phyloP scores from a whole-genome alignment of 352 stramenopile genomes.

The Phytopythium aichiense region DNA sequence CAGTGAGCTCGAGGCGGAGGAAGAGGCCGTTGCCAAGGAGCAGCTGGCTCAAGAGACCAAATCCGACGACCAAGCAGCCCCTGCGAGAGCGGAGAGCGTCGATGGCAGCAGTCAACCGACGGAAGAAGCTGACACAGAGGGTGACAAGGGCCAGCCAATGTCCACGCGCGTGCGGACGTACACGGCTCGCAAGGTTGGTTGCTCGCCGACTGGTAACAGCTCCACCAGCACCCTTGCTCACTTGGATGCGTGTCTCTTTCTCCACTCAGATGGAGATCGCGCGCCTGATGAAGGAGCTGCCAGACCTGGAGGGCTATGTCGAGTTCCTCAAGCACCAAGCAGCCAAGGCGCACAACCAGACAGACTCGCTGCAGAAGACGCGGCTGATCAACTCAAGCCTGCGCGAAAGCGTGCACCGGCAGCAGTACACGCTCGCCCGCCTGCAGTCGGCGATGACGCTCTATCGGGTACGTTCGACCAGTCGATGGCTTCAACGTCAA shows the following conservation, averaged over 20 bases:
- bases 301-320: constrained; percentile 22
- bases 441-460: constrained; percentile 21
- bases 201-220: neutral
- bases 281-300: constrained; percentile 17
- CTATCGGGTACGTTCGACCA: constrained; percentile 12
- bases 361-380: constrained; percentile 26
- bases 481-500: neutral
- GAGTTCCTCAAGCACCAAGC: constrained; percentile 32
- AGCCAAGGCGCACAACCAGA: constrained; percentile 25
- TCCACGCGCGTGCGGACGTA: constrained; percentile 18
- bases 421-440: constrained; percentile 20
- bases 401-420: constrained; percentile 13
- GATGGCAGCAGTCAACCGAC: neutral
- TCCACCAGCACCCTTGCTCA: neutral
- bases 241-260: neutral
- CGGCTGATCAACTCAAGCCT: constrained; percentile 28
- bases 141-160: neutral
- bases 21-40: neutral
- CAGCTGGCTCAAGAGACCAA: neutral
- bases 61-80: neutral
- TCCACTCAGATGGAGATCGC: constrained; percentile 25
- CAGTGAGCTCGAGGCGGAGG: neutral
- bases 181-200: constrained; percentile 22
- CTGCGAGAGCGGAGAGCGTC: neutral
- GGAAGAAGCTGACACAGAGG: neutral